A percentile compares a stretch with the other conserved stretches of the same genome.
Conservation (phyloP, 2,329 filamentous ascomycete species). For the Aspergillus ibericus region DNA sequence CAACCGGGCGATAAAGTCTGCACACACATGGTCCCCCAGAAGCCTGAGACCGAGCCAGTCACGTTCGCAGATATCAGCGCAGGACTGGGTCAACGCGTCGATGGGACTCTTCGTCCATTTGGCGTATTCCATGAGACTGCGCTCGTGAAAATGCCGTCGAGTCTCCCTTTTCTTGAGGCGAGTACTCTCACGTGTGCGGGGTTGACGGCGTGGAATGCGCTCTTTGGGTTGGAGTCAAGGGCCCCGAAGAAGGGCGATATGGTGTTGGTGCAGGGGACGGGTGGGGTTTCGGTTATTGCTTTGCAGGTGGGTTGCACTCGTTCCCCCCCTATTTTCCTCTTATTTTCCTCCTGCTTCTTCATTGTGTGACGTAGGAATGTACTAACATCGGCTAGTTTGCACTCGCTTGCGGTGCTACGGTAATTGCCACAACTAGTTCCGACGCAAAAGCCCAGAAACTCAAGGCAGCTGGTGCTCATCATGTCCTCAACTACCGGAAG, state of each 20-base stretch:
- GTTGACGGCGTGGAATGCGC: slow-evolving; percentile 54
- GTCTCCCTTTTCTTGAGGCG: slow-evolving; percentile 50
- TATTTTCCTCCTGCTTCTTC: neutral
- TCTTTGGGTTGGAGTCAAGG: slow-evolving; percentile 50
- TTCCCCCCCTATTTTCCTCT: no score
- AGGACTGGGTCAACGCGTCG: slow-evolving; percentile 48
- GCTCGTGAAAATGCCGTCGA: slow-evolving; percentile 48
- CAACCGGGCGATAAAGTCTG: slow-evolving; percentile 54
- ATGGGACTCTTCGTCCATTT: slow-evolving; percentile 52
- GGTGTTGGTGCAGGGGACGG: slow-evolving; percentile 56
- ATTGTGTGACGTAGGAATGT: neutral
- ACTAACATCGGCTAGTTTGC: slow-evolving; percentile 26
- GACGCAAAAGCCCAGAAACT: slow-evolving; percentile 51
- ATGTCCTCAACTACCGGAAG: slow-evolving; percentile 59
- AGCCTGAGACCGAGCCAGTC: slow-evolving; percentile 46
- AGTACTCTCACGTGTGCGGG: slow-evolving; percentile 50
- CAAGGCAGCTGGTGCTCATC: slow-evolving; percentile 53
- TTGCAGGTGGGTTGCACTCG: slow-evolving; percentile 38
- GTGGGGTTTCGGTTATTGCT: slow-evolving; percentile 54
- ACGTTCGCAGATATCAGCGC: slow-evolving; percentile 35
- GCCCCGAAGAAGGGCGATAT: slow-evolving; percentile 40
- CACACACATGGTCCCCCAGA: slow-evolving; percentile 52
- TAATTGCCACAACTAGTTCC: slow-evolving; percentile 60
- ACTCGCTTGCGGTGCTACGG: slow-evolving; percentile 53
- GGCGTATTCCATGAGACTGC: slow-evolving; percentile 51